Conservation (phyloP, 441 rosid genomes). For the Macaranga tanarius region DNA sequence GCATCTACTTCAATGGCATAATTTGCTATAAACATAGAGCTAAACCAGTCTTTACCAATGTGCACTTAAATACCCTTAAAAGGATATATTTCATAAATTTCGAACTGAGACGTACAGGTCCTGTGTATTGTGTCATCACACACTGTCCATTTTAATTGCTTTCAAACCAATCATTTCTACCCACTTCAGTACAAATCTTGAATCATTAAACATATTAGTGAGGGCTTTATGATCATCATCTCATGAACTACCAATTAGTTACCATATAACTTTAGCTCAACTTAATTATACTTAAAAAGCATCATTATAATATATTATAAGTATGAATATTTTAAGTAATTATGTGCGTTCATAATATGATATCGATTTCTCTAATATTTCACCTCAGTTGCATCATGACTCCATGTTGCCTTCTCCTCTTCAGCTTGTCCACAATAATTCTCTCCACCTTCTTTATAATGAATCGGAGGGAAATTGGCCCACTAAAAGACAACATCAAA, state of each 20-base stretch:
- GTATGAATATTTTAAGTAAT: not conserved
- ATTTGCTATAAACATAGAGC: constrained; percentile 24
- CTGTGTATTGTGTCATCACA: constrained; percentile 2
- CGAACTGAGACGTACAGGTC: not conserved
- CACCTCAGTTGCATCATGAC: constrained; percentile 42
- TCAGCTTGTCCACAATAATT: constrained; percentile 36
- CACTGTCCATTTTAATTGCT: not conserved
- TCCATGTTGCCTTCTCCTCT: constrained; percentile 39
- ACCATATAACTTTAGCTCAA: not conserved
- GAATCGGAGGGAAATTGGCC: constrained; percentile 83
- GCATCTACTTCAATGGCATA: constrained; percentile 36
- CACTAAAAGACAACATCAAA: constrained; percentile 48
- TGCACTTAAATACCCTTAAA: constrained; percentile 27
- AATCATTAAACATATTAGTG: not conserved
- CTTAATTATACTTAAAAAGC: not conserved
- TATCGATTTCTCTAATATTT: not conserved
- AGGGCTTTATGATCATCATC: not conserved
- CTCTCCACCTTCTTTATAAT: constrained; percentile 52
- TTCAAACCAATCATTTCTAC: constrained; percentile 18
- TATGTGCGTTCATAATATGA: too few relatives aligned
- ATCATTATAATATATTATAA: not conserved
- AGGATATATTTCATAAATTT: constrained; percentile 38
- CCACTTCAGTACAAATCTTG: constrained; percentile 3
- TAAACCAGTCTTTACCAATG: constrained; percentile 21
- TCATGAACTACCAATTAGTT: not conserved